phyloP scores from a whole-genome alignment of 169 alveolate genomes.

The Plasmodium billcollinsi region DNA sequence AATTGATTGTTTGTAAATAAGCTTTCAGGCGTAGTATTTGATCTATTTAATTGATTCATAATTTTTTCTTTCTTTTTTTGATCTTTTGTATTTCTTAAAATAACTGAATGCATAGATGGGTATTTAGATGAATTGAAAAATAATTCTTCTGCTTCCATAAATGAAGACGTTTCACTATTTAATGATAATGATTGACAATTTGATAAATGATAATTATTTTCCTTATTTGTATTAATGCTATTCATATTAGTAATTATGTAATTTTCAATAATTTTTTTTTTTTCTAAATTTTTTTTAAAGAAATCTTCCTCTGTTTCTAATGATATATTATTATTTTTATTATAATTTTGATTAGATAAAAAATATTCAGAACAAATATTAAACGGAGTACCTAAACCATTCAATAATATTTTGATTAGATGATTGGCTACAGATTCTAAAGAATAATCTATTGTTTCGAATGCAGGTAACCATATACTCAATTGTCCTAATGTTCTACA shows the following conservation, averaged over 20 bases:
- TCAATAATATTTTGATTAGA: constrained; percentile 55
- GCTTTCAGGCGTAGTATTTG: constrained; percentile 38
- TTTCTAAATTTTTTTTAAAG: constrained; percentile 37
- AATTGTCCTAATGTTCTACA: constrained; percentile 76
- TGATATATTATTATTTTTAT: constrained; percentile 37
- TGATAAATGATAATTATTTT: constrained; percentile 41
- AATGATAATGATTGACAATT: constrained; percentile 54
- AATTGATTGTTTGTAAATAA: constrained; percentile 21
- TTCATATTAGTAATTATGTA: constrained; percentile 47
- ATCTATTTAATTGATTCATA: constrained; percentile 31
- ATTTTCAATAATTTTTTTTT: constrained; percentile 53
- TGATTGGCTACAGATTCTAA: constrained; percentile 61
- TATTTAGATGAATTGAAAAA: constrained; percentile 63
- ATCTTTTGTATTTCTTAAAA: constrained; percentile 13
- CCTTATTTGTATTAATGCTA: constrained; percentile 49
- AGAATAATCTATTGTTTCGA: constrained; percentile 40
- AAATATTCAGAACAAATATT: constrained; percentile 63
- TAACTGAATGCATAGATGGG: constrained; percentile 73
- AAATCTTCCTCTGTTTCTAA: constrained; percentile 59
- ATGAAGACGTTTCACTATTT: constrained; percentile 59
- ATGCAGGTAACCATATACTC: constrained; percentile 72
- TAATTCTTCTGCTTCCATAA: constrained; percentile 68
- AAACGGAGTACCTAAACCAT: constrained; percentile 73
- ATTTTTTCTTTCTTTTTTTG: not conserved
- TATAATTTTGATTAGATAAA: not conserved